A percentile compares a stretch with the other conserved stretches of the same genome.
phyloP scores from a whole-genome alignment of 176 grass and related monocot genomes.

The Zoysia japonica region DNA sequence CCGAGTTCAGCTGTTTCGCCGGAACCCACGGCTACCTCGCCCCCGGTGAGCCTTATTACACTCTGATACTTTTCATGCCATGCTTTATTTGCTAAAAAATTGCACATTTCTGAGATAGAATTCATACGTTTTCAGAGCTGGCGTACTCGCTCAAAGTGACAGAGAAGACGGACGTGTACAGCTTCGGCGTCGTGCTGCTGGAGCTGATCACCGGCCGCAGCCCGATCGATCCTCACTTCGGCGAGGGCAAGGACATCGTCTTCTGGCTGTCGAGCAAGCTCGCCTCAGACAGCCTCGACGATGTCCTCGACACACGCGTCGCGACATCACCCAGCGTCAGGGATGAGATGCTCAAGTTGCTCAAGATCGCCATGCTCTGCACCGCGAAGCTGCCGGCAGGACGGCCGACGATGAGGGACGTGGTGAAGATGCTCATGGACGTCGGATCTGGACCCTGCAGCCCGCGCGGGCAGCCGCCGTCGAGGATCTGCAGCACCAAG shows the following conservation, averaged over 20 bases:
- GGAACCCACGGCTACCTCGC: conserved; percentile 94
- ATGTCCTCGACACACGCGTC: conserved; percentile 57
- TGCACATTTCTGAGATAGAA: not conserved
- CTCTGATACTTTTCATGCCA: not conserved
- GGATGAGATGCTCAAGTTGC: conserved; percentile 70
- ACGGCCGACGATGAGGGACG: conserved; percentile 83
- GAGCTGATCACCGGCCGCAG: conserved; percentile 69
- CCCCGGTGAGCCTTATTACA: conserved; percentile 47
- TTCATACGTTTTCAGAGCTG: conserved; percentile 51
- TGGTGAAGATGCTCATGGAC: conserved; percentile 79
- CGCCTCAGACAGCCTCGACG: conserved; percentile 36
- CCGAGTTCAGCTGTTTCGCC: conserved; percentile 66
- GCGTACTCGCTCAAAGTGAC: conserved; percentile 72
- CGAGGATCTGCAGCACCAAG: conserved; percentile 38
- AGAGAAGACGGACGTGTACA: conserved; percentile 93
- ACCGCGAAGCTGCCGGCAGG: conserved; percentile 53
- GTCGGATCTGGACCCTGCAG: conserved; percentile 39
- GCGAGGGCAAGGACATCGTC: conserved; percentile 83
- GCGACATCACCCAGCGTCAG: conserved; percentile 24
- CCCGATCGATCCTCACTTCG: conserved; percentile 73
- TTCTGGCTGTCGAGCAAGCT: conserved; percentile 69
- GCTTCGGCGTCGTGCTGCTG: conserved; percentile 83
- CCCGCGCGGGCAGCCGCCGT: conserved; percentile 22
- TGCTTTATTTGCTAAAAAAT: not conserved
- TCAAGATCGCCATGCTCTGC: conserved; percentile 75